These are phyloP conservation scores for Candida neerlandica DNA, from an alignment of 1,139 yeast species.

Conservation along the genomic window DNA sequence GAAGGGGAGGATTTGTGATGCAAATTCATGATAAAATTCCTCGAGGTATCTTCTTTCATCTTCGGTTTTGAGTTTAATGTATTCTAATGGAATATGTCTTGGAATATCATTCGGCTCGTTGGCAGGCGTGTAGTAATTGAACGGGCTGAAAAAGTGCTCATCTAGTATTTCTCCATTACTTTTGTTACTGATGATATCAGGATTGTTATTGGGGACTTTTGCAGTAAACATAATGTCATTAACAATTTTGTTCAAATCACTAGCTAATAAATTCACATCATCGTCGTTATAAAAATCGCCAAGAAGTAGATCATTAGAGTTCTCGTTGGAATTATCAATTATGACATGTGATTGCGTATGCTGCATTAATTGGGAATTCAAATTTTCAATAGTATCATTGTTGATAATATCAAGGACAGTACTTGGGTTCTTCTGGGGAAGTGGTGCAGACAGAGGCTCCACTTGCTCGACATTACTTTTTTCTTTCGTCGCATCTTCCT, in stretches of 20 bases:
- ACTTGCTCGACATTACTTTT: not conserved
- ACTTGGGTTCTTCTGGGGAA: not conserved
- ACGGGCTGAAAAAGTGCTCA: constrained; percentile 12
- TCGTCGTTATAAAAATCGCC: constrained; percentile 21
- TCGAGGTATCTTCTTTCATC: constrained; percentile 50
- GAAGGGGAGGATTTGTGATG: constrained; percentile 59
- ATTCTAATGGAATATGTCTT: constrained; percentile 18
- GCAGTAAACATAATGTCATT: constrained; percentile 33
- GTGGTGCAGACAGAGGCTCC: not conserved
- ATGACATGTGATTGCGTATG: not conserved
- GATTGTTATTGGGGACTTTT: constrained; percentile 15
- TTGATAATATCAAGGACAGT: not conserved
- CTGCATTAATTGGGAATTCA: not conserved
- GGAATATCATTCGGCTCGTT: constrained; percentile 22
- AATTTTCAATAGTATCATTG: not conserved
- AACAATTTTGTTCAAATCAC: constrained; percentile 37
- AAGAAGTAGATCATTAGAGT: constrained; percentile 10
- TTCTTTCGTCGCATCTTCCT: not conserved
- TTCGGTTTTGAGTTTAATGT: constrained; percentile 34
- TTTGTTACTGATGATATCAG: not conserved
- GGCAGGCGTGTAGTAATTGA: constrained; percentile 1
- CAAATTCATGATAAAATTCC: constrained; percentile 55
- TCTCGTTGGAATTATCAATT: not conserved
- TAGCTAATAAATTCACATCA: constrained; percentile 34
- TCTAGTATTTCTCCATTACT: constrained; percentile 4